phyloP scores from a whole-genome alignment of 208 protist species.

The Trypanosoma vivax region DNA sequence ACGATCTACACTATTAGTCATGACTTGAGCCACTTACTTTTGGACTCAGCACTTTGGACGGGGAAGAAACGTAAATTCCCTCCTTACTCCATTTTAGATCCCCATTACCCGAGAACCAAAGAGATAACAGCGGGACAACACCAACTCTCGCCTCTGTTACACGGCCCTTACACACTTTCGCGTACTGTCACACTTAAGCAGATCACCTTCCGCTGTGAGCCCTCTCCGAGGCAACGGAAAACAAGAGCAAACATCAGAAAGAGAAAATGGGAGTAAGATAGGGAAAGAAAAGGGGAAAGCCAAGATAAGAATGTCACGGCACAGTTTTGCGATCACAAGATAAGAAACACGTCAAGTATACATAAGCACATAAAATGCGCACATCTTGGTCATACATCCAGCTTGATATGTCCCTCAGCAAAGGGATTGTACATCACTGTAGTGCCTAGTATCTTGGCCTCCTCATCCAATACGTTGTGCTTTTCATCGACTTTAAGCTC shows the following conservation, averaged over 20 bases:
- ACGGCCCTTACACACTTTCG: too few species aligned
- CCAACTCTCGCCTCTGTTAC: too few species aligned
- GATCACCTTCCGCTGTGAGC: not conserved
- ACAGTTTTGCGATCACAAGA: not conserved
- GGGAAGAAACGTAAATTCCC: not conserved
- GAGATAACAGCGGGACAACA: too few species aligned
- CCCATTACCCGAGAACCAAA: too few species aligned
- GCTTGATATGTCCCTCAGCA: conserved; percentile 44
- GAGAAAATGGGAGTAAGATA: not conserved
- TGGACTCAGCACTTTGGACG: not conserved
- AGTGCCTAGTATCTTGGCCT: conserved; percentile 33
- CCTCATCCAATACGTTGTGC: conserved; percentile 37
- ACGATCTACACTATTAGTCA: not conserved
- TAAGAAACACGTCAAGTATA: not conserved
- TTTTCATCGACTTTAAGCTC: conserved; percentile 44
- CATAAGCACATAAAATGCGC: not conserved
- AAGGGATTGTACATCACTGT: conserved; percentile 85
- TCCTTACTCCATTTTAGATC: not conserved
- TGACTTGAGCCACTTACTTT: conserved; percentile 5
- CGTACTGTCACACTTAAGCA: too few species aligned
- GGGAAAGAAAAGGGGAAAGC: too few species aligned
- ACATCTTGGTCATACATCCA: conserved; percentile 13
- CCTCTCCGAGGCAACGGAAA: not conserved
- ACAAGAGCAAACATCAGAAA: not conserved
- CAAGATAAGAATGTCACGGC: too few species aligned